Percentiles rank a stretch among this genome's conserved stretches.
phyloP scores from a whole-genome alignment of 768 basidiomycete genomes.

The Leccinum broughii region DNA sequence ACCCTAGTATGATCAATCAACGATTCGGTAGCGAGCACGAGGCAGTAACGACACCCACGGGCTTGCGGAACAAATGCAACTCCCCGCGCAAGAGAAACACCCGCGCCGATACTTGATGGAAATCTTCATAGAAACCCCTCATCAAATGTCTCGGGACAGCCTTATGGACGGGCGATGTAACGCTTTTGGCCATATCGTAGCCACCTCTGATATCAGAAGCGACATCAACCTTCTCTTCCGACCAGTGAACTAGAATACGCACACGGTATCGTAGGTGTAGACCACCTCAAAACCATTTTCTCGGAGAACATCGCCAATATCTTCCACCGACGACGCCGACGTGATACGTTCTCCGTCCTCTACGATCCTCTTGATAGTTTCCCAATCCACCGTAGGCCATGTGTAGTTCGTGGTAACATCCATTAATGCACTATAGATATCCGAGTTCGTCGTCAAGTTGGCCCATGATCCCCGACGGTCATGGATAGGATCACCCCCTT shows the following conservation, averaged over 20 bases:
- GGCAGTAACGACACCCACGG: conserved; percentile 26
- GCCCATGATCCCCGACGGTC: conserved; percentile 25
- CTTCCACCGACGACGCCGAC: conserved; percentile 25
- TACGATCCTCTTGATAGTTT: conserved; percentile 20
- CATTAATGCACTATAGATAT: conserved; percentile 21
- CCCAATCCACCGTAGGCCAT: conserved; percentile 29
- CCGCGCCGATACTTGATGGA: conserved; percentile 30
- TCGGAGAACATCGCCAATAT: conserved; percentile 34
- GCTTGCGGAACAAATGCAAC: conserved; percentile 38
- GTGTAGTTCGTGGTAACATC: conserved; percentile 4
- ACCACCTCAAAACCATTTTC: conserved; percentile 43
- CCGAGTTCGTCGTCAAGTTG: conserved; percentile 12
- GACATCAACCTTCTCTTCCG: not conserved
- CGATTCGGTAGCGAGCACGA: not conserved
- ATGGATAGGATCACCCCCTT: conserved; percentile 15
- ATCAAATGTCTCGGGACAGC: conserved; percentile 35
- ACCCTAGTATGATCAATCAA: conserved; percentile 26
- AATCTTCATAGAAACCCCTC: conserved; percentile 43
- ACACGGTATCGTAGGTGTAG: conserved; percentile 43
- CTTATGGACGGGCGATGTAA: conserved; percentile 35
- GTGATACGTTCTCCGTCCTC: conserved; percentile 23
- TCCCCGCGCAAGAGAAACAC: conserved; percentile 39
- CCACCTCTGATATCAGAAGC: conserved; percentile 30
- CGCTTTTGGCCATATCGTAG: conserved; percentile 41
- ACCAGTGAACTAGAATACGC: conserved; percentile 19